Conservation (phyloP, 2,329 filamentous ascomycete genomes). For the Fusarium penzigii region DNA sequence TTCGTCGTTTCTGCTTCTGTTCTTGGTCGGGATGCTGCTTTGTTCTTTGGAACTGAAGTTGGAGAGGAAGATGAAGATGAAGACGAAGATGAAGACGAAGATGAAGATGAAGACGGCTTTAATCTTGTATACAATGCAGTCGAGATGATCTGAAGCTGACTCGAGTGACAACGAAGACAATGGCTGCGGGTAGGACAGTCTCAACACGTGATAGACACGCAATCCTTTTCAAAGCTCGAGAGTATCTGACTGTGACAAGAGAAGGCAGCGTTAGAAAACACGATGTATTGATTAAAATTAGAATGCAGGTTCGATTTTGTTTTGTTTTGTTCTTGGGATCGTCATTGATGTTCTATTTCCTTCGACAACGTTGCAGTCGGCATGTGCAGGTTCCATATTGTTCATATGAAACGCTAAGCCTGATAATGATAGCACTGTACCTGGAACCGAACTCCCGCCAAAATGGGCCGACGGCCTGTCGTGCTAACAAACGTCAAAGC, state of each 20-base stretch:
- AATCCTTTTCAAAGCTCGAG: slow-evolving; percentile 7
- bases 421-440: slow-evolving; percentile 4
- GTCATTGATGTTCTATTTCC: slow-evolving; percentile 2
- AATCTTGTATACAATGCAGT: slow-evolving; percentile 9
- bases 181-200: neutral
- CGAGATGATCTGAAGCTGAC: neutral
- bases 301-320: neutral
- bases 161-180: too few relatives aligned
- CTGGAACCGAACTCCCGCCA: slow-evolving; percentile 7
- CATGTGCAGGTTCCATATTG: slow-evolving; percentile 9
- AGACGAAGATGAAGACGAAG: too few relatives aligned
- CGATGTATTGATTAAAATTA: too few relatives aligned
- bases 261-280: too few relatives aligned
- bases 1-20: neutral
- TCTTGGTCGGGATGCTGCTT: neutral
- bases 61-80: too few relatives aligned
- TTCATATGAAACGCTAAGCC: neutral
- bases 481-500: slow-evolving; percentile 25
- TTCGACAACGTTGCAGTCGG: too few relatives aligned
- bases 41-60: neutral
- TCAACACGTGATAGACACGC: slow-evolving; percentile 22
- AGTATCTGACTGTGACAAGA: neutral
- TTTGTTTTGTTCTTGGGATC: neutral
- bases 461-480: slow-evolving; percentile 14
- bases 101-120: slow-evolving; percentile 8